These are phyloP conservation scores for Stachybotrys elegans DNA, from an alignment of 2,329 filamentous ascomycete species.

Conservation along the genomic window DNA sequence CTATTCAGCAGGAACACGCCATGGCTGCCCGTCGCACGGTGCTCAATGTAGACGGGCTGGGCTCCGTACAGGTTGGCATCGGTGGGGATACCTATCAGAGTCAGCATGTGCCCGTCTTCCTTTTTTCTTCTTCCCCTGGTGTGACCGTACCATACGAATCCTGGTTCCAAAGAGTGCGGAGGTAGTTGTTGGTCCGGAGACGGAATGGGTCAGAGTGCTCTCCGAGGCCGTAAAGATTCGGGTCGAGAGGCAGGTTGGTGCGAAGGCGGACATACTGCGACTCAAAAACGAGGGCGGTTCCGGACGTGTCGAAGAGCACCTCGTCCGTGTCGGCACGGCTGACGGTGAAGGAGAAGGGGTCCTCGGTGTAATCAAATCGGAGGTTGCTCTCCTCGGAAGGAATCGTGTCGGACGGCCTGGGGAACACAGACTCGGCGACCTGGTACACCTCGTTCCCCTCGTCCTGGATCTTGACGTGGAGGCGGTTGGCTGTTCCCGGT, in stretches of 20 bases:
- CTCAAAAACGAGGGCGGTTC: constrained; percentile 65
- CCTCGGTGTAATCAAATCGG: constrained; percentile 34
- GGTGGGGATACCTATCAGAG: constrained; percentile 46
- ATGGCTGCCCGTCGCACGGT: constrained; percentile 53
- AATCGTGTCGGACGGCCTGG: constrained; percentile 36
- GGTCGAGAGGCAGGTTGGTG: constrained; percentile 62
- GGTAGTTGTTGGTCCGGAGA: constrained; percentile 58
- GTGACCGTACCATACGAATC: constrained; percentile 62
- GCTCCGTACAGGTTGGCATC: constrained; percentile 66
- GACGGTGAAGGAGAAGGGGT: constrained; percentile 65
- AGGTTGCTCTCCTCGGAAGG: constrained; percentile 34
- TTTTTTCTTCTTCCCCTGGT: too few species aligned
- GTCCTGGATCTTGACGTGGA: constrained; percentile 70
- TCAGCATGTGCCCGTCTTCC: too few species aligned
- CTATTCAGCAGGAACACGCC: constrained; percentile 71
- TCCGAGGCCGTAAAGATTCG: constrained; percentile 73
- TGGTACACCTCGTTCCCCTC: constrained; percentile 66
- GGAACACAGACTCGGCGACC: constrained; percentile 63
- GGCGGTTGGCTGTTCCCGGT: constrained; percentile 52
- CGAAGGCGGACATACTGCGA: constrained; percentile 71
- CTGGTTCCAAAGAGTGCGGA: constrained; percentile 57
- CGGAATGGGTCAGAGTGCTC: constrained; percentile 70
- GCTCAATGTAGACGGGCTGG: constrained; percentile 73
- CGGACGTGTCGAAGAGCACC: constrained; percentile 66
- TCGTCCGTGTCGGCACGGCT: constrained; percentile 32